Base-by-base conservation (phyloP, 352 stramenopile genomes). In the Globisporangium radiosum region DNA sequence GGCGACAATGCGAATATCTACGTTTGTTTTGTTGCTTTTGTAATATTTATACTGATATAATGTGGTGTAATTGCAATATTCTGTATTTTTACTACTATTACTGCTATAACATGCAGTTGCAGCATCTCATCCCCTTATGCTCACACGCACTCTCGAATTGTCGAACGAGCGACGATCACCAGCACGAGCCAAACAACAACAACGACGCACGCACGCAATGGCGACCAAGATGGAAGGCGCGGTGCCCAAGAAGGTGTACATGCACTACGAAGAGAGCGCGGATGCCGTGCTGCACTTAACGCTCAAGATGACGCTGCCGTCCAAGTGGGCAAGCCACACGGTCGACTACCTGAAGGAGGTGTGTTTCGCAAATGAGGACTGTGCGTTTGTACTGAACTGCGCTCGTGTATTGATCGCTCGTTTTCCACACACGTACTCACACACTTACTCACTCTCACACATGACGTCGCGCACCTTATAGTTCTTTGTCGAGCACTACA, bases 401-500 rank as follows among this genome's bases (percentile, higher is more conserved):
- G 44, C 51, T 14, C 36, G 25, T 57, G 25, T 33, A 3, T 33
- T 33, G 25, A 33, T 33, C 25, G 25, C 25, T 33, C 25, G 25
- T 33, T 33, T 33, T 33, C 25, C 25, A 33, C 39, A 43, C 4
- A 47, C 11, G 4, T 33, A 39, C 48, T 48, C 7, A 38, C 36
- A 11, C 13, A 14, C 25, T 33, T 33, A 3, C 25, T 33, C 25
- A 33, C 25, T 33, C 25, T 33, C 25, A 33, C 25, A 33, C 25
- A 33, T 33, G 25, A 33, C 25, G 1, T 33, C 25, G 25, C 25
- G 2, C 25, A 33, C 25, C 25, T 13, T 39, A n/a, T 33, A 94
- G 83, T 94, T 96, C 68, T 96, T 96, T 56, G 82, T 94, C 47
- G 85, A 95, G 69, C 78, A 92, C 60, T 96, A 96, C 71, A 96